Conservation (phyloP, 306 rosid species). For the Prunus davidiana region DNA sequence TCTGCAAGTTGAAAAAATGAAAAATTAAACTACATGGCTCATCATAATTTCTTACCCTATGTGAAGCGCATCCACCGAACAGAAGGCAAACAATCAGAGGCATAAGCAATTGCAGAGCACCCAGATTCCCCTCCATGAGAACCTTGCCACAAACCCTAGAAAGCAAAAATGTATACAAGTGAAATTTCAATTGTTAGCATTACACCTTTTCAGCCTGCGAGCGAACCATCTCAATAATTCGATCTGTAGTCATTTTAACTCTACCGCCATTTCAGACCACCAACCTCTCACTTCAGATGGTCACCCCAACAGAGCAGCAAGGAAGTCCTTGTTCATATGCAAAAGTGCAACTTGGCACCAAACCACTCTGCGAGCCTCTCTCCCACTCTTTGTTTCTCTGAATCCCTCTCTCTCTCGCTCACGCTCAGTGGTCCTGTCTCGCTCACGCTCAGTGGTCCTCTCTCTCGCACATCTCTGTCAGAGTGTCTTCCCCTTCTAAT, state of each 20-base stretch:
- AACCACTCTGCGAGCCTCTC: neutral
- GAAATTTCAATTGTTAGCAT: neutral
- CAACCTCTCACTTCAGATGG: neutral
- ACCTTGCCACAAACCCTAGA: constrained; percentile 38
- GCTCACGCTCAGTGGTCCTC: too few species aligned
- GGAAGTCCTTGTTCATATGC: neutral
- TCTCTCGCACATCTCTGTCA: too few species aligned
- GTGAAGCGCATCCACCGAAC: constrained; percentile 28
- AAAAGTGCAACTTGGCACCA: neutral
- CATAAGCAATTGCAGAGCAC: constrained; percentile 15
- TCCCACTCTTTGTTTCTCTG: too few species aligned
- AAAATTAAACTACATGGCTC: neutral
- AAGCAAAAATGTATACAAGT: constrained; percentile 1
- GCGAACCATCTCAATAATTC: too few species aligned
- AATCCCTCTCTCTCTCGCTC: neutral
- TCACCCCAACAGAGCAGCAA: neutral
- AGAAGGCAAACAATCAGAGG: constrained; percentile 24
- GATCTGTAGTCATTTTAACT: too few species aligned
- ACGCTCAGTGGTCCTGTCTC: too few species aligned
- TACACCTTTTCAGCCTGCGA: too few species aligned
- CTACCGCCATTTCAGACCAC: neutral
- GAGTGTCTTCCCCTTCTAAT: too few species aligned
- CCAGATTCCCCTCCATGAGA: constrained; percentile 9
- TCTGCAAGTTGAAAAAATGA: neutral
- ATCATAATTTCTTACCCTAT: constrained; percentile 29